These are phyloP conservation scores for Actinomortierella wolfii DNA, from an alignment of 371 early-diverging fungal genomes.

Conservation along the genomic window DNA sequence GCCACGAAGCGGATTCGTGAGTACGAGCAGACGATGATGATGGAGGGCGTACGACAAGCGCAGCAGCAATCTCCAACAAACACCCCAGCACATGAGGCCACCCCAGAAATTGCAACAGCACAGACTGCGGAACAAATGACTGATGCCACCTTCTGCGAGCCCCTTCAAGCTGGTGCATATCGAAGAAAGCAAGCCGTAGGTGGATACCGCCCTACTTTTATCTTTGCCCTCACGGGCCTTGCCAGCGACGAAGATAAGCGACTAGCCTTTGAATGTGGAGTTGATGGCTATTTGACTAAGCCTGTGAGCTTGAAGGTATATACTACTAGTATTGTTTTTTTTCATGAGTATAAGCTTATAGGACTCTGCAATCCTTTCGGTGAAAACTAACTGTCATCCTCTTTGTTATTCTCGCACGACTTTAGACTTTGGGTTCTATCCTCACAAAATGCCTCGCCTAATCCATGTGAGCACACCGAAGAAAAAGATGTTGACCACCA, in stretches of 20 bases:
- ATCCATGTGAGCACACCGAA: neutral
- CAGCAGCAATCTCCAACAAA: neutral
- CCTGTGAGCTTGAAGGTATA: constrained; percentile 48
- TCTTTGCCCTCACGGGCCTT: constrained; percentile 50
- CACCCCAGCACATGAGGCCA: neutral
- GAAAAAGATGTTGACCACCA: neutral
- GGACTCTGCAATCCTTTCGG: too few species aligned
- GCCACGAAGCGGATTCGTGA: constrained; percentile 47
- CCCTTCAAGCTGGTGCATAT: too few species aligned
- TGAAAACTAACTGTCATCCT: too few species aligned
- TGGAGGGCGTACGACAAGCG: constrained; percentile 11
- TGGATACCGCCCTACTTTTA: constrained; percentile 32
- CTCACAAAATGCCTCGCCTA: constrained; percentile 17
- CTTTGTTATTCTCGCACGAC: too few species aligned
- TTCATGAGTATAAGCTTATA: too few species aligned
- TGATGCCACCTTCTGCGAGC: too few species aligned
- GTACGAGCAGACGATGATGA: constrained; percentile 26
- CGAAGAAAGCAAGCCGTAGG: neutral
- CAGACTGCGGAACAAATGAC: too few species aligned
- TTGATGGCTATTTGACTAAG: constrained; percentile 52
- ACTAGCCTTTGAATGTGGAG: constrained; percentile 48
- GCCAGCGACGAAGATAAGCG: constrained; percentile 48
- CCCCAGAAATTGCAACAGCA: neutral
- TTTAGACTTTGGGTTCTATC: constrained; percentile 15
- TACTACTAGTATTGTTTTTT: too few species aligned